Evolutionary conservation across 1,284 basidiomycete species (phyloP).

Genomic region (Hypsizygus ulmarius): DNA sequence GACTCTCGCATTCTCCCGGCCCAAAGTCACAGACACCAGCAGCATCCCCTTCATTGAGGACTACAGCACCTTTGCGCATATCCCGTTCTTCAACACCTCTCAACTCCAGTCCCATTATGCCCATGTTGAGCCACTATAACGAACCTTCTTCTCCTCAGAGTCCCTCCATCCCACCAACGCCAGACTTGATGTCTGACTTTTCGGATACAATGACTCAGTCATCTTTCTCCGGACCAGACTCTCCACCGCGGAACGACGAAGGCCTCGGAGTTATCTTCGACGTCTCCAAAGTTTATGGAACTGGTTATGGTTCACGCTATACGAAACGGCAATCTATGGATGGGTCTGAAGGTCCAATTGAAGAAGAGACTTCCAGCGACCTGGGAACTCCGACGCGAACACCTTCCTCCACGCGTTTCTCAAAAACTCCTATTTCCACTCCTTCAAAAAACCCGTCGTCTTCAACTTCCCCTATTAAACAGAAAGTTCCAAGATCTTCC

Average conservation of each 20-base stretch:
- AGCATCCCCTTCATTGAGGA: slow-evolving; percentile 20
- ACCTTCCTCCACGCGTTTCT: slow-evolving; percentile 20
- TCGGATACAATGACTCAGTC: slow-evolving; percentile 58
- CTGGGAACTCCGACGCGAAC: slow-evolving; percentile 31
- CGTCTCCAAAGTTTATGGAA: slow-evolving; percentile 18
- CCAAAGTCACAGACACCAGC: slow-evolving; percentile 17
- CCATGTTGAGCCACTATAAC: slow-evolving; percentile 12
- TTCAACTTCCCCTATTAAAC: neutral
- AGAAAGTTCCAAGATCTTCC: slow-evolving; percentile 2
- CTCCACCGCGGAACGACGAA: slow-evolving; percentile 41
- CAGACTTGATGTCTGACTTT: slow-evolving; percentile 59
- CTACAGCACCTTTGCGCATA: slow-evolving; percentile 22
- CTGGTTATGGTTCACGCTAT: slow-evolving; percentile 21
- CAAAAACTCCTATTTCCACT: slow-evolving; percentile 12
- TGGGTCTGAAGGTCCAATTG: slow-evolving; percentile 24
- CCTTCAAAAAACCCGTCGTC: neutral
- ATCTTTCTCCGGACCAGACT: slow-evolving; percentile 48
- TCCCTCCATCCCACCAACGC: slow-evolving; percentile 43
- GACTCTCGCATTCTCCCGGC: slow-evolving; percentile 27
- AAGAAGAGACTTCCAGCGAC: slow-evolving; percentile 32
- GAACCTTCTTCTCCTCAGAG: slow-evolving; percentile 13
- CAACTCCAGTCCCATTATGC: slow-evolving; percentile 14
- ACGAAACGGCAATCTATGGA: slow-evolving; percentile 27
- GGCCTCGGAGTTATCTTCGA: slow-evolving; percentile 25
- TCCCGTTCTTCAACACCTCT: slow-evolving; percentile 26